Base-by-base conservation (phyloP, 805 yeast species). In the Lipomyces japonicus region DNA sequence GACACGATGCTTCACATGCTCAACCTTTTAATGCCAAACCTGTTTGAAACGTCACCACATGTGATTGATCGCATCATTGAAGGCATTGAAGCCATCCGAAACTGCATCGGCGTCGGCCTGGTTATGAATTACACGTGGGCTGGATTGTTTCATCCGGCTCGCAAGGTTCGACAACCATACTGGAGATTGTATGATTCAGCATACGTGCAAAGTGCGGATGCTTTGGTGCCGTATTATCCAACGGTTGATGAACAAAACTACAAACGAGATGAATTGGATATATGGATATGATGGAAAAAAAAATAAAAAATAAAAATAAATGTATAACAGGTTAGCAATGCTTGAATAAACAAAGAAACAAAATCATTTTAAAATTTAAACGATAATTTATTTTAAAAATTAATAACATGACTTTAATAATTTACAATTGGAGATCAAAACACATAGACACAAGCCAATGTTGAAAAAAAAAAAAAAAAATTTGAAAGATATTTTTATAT, bases 41-140 rank as follows among this genome's bases (percentile, higher is more conserved):
- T 93, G 1, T 89, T 80, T 64, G 99, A 91, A 66, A 86, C 96
- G 0, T 89, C 97, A 0, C 97, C 97, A 0, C 99, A 93, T 67
- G 97, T 90, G 12, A 89, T 90, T 49, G 75, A 72, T 7, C 78
- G 97, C 57, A 81, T 93, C 1, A 56, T 86, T 41, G 97, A 88
- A 48, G 84, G 90, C 46, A 71, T 93, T 24, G 89, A 85, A 51
- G 83, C 86, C 1, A 64, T 88, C 24, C 72, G 91, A 31, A 70
- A 75, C 40, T 83, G 83, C 0, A 65, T 90, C 12, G 99, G 99
- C 0, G 75, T 78, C 3, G 96, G 95, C 0, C 61, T 80, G 1
- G 72, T 84, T 48, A 65, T 84, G 74, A 81, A 85, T 60, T 93
- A 93, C 65, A 61, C 84, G 0, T 79, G 95, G 84, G 81, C 83